phyloP scores from a whole-genome alignment of 345 rosid species.

The Rhizophora apiculata region DNA sequence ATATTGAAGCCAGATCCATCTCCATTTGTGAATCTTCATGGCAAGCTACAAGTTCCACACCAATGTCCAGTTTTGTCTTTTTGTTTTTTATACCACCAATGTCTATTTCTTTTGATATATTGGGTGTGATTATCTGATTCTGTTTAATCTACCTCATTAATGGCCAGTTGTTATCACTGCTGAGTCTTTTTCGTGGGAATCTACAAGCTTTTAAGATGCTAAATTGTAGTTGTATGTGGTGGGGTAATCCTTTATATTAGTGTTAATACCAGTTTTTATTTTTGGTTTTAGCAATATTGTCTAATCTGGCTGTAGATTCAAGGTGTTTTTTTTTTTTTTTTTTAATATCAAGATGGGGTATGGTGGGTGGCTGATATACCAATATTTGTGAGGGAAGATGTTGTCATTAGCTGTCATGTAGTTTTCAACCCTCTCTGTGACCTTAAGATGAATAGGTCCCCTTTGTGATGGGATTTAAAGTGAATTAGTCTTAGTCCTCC shows the following conservation, averaged over 20 bases:
- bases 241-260: not conserved
- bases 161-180: not conserved
- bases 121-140: too few relatives aligned
- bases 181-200: not conserved
- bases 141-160: too few relatives aligned
- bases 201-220: too few relatives aligned
- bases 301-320: constrained; percentile 19
- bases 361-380: constrained; percentile 34
- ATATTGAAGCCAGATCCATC: too few relatives aligned
- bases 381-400: constrained; percentile 31
- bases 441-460: constrained; percentile 23
- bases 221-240: too few relatives aligned
- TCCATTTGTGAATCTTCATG: too few relatives aligned
- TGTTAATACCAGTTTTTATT: constrained; percentile 8
- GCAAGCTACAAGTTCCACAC: too few relatives aligned
- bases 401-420: constrained; percentile 46
- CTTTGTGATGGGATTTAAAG: constrained; percentile 42
- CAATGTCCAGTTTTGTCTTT: too few relatives aligned
- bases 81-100: too few relatives aligned
- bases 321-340: constrained; percentile 3
- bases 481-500: constrained; percentile 44
- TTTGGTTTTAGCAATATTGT: not conserved
- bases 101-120: too few relatives aligned
- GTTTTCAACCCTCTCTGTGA: constrained; percentile 43
- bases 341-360: constrained; percentile 30